A percentile compares a stretch with the other conserved stretches of the same genome.
phyloP scores from a whole-genome alignment of 2,329 filamentous ascomycete genomes.

The Coniella vitis region DNA sequence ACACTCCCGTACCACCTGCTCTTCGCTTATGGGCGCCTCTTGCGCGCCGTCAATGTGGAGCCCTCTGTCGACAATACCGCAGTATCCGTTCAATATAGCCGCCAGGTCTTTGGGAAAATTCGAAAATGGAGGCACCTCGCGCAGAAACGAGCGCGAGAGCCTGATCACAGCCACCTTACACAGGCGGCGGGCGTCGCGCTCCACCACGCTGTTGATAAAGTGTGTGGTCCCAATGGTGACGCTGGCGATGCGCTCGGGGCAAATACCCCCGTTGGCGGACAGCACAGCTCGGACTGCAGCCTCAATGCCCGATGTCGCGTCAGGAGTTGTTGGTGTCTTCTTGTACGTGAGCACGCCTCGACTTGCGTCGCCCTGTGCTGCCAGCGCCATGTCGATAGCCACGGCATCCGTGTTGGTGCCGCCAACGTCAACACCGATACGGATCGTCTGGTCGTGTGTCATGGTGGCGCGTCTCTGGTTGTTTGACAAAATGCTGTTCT shows the following conservation, averaged over 20 bases:
- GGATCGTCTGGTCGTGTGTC: conserved; percentile 21
- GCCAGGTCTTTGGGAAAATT: conserved; percentile 48
- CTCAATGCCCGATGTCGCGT: conserved; percentile 41
- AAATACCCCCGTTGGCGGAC: conserved; percentile 21
- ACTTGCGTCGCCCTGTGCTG: conserved; percentile 25
- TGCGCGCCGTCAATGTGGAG: conserved; percentile 26
- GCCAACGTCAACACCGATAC: conserved; percentile 41
- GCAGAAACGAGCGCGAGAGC: conserved; percentile 46
- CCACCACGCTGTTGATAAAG: conserved; percentile 53
- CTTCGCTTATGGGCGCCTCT: conserved; percentile 28
- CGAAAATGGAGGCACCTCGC: conserved; percentile 42
- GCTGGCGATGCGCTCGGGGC: conserved; percentile 35
- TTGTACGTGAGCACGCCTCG: conserved; percentile 42
- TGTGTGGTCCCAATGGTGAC: conserved; percentile 51
- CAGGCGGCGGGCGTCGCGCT: conserved; percentile 42
- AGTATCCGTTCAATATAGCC: conserved; percentile 38
- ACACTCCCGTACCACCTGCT: too few relatives aligned
- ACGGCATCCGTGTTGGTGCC: conserved; percentile 50
- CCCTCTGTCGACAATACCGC: conserved; percentile 37
- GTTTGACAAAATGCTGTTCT: too few relatives aligned
- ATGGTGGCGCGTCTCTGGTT: too few relatives aligned
- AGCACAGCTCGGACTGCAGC: conserved; percentile 39
- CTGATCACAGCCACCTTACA: conserved; percentile 47
- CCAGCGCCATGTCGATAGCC: conserved; percentile 40
- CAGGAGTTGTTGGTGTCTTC: conserved; percentile 41